Base-by-base conservation (phyloP, 2,329 filamentous ascomycete genomes). In the Sporothrix dimorphospora region DNA sequence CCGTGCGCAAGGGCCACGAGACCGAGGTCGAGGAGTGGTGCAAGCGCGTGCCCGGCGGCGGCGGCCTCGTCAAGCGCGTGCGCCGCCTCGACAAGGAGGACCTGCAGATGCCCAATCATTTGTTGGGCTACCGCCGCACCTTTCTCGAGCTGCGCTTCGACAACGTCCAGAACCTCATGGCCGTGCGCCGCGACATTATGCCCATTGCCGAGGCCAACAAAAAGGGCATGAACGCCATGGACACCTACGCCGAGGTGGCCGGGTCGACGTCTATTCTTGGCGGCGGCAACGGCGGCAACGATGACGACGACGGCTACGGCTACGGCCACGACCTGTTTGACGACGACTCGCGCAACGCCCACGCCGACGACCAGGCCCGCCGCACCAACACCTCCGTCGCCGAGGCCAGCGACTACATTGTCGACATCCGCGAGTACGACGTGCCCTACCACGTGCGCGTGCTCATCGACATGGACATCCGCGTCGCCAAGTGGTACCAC, bases 391-490 rank as follows among this genome's bases (percentile, higher is more conserved):
- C 53, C 3, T 72, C 71, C 3, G 91, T 94, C 83, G 86, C 91
- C 77, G 94, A 98, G 82, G 94, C 95, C 73, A 97, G 94, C 86
- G 95, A 98, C 86, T 98, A 91, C 82, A 94, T 99, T 87, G 89
- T 98, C 83, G 97, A 99, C 87, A 97, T 99, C 81, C 91, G 96
- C 86, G 96, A 99, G 85, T 99, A 97, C 82, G 96, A 99, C 83
- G 97, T 99, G 78, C 97, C 96, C 76, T 99, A 99, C 85, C 96
- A 99, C 85, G 96, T 99, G 79, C 90, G 96, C 88, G 95, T 99
- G 83, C 93, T 97, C 82, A 99, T 99, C 83, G 96, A 99, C 83
- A 89, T 94, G 86, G 96, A 97, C 84, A 95, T 99, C 78, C 90
- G 96, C 76, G 94, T 97, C 75, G 96, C 94, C 81, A 97, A 93